phyloP scores from a whole-genome alignment of 1,139 yeast genomes.

The Sugiyamaella xylanicola region DNA sequence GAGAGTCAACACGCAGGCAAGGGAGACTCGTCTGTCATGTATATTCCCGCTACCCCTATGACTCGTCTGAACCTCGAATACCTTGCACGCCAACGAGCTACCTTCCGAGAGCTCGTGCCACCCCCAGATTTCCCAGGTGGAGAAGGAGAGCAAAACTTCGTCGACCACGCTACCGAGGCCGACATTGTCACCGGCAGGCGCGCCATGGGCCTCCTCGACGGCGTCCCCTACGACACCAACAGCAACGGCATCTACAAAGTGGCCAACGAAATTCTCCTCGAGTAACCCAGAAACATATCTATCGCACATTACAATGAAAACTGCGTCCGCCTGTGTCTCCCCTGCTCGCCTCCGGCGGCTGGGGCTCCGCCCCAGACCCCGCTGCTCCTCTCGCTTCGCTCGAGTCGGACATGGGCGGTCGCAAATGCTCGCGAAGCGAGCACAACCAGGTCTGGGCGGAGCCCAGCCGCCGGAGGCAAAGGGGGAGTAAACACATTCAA shows the following conservation, averaged over 20 bases:
- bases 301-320: background rate
- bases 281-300: too few relatives aligned
- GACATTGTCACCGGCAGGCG: slow-evolving; percentile 22
- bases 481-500: slow-evolving; percentile 1
- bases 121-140: slow-evolving; percentile 47
- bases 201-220: slow-evolving; percentile 24
- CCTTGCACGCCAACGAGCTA: slow-evolving; percentile 37
- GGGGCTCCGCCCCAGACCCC: background rate
- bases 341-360: background rate
- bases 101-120: slow-evolving; percentile 37
- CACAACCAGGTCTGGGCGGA: background rate
- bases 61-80: slow-evolving; percentile 37
- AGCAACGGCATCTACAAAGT: slow-evolving; percentile 12
- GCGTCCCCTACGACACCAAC: slow-evolving; percentile 18
- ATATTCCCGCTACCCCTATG: slow-evolving; percentile 44
- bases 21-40: slow-evolving; percentile 48
- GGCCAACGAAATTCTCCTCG: slow-evolving; percentile 7
- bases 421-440: background rate
- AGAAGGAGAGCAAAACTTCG: slow-evolving; percentile 34
- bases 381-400: background rate
- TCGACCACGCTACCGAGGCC: slow-evolving; percentile 20
- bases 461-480: background rate
- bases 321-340: too few relatives aligned
- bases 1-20: slow-evolving; percentile 48
- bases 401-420: too few relatives aligned